phyloP scores from a whole-genome alignment of 2,329 filamentous ascomycete species.

The Xylariaceae sp. region DNA sequence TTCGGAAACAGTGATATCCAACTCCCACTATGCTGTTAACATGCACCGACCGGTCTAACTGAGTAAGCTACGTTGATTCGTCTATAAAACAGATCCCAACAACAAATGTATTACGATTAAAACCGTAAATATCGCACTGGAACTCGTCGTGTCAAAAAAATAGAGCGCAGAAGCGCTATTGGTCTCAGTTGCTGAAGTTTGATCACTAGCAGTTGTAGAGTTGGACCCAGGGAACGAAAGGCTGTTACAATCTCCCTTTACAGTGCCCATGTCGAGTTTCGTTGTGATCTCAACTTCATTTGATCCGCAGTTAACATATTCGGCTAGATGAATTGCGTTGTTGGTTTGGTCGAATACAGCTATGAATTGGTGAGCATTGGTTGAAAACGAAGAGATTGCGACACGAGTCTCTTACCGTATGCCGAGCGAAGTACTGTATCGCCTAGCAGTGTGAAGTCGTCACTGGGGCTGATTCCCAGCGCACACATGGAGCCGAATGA shows the following conservation, averaged over 20 bases:
- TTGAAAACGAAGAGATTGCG: neutral
- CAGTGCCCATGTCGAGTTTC: slow-evolving; percentile 26
- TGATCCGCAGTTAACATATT: slow-evolving; percentile 50
- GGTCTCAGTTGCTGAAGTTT: too few species aligned
- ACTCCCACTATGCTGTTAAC: too few species aligned
- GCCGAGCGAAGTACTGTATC: slow-evolving; percentile 57
- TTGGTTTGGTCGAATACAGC: slow-evolving; percentile 53
- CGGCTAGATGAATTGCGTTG: slow-evolving; percentile 47
- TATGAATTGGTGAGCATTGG: slow-evolving; percentile 18
- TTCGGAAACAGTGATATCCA: too few species aligned
- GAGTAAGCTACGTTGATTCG: too few species aligned
- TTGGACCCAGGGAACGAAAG: slow-evolving; percentile 13
- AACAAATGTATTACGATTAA: too few species aligned
- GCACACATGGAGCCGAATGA: slow-evolving; percentile 39
- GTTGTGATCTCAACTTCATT: slow-evolving; percentile 40
- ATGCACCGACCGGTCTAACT: too few species aligned
- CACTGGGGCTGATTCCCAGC: slow-evolving; percentile 48
- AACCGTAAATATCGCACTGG: too few species aligned
- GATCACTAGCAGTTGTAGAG: slow-evolving; percentile 1
- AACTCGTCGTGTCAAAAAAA: too few species aligned
- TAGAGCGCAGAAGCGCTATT: too few species aligned
- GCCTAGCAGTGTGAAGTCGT: slow-evolving; percentile 52
- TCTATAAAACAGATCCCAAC: too few species aligned
- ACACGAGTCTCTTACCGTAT: slow-evolving; percentile 38
- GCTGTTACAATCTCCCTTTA: slow-evolving; percentile 27